Evolutionary conservation across 345 rosid species (phyloP).

Genomic region (Brassica carinata): DNA sequence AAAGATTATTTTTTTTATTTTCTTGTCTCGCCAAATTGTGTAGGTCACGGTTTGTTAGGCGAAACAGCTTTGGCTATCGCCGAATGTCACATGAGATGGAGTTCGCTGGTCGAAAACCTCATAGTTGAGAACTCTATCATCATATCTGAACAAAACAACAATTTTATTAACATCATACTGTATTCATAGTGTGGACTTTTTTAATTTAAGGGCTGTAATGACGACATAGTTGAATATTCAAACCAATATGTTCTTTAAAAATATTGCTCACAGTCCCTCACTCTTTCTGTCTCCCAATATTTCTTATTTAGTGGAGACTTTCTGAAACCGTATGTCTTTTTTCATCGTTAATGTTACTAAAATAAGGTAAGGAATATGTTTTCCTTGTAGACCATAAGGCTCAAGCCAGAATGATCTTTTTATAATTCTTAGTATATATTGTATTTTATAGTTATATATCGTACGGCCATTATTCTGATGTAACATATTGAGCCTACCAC

Average conservation of each 20-base stretch:
- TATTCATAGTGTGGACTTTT: background rate
- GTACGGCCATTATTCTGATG: slow-evolving; percentile 21
- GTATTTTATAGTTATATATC: slow-evolving; percentile 10
- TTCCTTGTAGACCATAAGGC: background rate
- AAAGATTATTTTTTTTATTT: too few relatives aligned
- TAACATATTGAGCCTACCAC: slow-evolving; percentile 27
- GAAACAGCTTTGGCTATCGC: background rate
- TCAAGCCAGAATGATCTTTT: slow-evolving; percentile 2
- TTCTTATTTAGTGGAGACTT: slow-evolving; percentile 22
- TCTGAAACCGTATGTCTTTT: background rate
- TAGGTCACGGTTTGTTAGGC: background rate
- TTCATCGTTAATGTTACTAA: slow-evolving; percentile 30
- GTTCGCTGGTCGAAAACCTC: background rate
- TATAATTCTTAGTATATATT: background rate
- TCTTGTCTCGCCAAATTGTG: background rate
- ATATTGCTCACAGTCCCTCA: background rate
- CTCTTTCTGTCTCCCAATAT: slow-evolving; percentile 6
- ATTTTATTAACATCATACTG: background rate
- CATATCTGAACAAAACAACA: background rate
- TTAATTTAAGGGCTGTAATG: background rate
- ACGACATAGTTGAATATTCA: background rate
- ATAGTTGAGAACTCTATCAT: background rate
- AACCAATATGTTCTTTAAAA: background rate
- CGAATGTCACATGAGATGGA: background rate
- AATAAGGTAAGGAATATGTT: slow-evolving; percentile 2